Evolutionary conservation across 75 land plant genomes (phyloP).

Genomic region (Picea glauca): DNA sequence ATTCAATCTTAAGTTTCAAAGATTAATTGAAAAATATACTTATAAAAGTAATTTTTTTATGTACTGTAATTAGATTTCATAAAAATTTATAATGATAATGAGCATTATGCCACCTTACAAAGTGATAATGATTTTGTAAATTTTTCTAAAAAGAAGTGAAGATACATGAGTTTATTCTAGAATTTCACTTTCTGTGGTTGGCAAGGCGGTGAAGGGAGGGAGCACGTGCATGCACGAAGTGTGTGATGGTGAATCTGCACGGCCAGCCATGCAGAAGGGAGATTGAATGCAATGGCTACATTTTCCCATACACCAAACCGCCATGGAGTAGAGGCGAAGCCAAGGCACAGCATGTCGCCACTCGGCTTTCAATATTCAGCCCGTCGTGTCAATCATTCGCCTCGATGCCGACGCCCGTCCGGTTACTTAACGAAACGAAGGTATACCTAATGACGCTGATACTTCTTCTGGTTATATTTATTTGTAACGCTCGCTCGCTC

Average conservation of each 20-base stretch:
- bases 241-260: background rate
- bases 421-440: background rate
- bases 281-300: background rate
- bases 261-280: background rate
- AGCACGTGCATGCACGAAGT: slow-evolving; percentile 9
- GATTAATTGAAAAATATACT: too few species aligned
- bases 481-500: background rate
- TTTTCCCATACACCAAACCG: background rate
- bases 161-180: too few species aligned
- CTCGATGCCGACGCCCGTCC: background rate
- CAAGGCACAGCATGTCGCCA: too few species aligned
- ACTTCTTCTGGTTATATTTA: background rate
- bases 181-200: background rate
- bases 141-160: too few species aligned
- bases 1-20: too few species aligned
- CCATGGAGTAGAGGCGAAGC: slow-evolving; percentile 1
- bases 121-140: too few species aligned
- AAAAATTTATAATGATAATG: too few species aligned
- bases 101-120: too few species aligned
- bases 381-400: background rate
- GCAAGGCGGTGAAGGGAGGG: background rate
- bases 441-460: background rate
- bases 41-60: too few species aligned
- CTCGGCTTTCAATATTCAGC: too few species aligned
- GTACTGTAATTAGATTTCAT: too few species aligned